Conservation (phyloP, 805 yeast genomes). For the Peterozyma toletana region DNA sequence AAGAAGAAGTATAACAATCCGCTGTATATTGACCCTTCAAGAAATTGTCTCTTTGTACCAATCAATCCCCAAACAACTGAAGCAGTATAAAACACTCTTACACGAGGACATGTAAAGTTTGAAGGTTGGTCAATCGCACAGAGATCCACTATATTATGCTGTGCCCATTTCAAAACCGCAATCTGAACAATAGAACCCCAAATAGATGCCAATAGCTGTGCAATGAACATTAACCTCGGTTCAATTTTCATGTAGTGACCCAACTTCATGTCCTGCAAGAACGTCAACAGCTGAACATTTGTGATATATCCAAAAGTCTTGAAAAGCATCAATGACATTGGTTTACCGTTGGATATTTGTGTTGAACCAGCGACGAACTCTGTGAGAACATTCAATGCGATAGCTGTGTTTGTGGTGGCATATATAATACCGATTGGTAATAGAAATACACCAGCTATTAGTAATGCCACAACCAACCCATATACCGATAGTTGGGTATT, state of each 20-base stretch:
- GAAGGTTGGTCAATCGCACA: constrained; percentile 36
- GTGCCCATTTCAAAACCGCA: constrained; percentile 34
- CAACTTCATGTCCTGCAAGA: constrained; percentile 49
- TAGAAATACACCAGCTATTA: constrained; percentile 46
- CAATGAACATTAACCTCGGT: constrained; percentile 52
- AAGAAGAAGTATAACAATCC: constrained; percentile 52
- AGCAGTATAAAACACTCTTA: constrained; percentile 42
- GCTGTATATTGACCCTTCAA: constrained; percentile 40
- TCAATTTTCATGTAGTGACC: constrained; percentile 62
- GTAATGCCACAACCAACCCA: constrained; percentile 52
- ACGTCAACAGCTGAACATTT: constrained; percentile 49
- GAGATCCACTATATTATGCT: constrained; percentile 27
- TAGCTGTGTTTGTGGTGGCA: constrained; percentile 53
- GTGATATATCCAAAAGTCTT: constrained; percentile 54
- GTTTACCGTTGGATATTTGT: constrained; percentile 46
- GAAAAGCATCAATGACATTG: constrained; percentile 56
- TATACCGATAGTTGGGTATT: constrained; percentile 53
- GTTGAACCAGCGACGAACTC: constrained; percentile 57
- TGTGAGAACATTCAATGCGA: constrained; percentile 55
- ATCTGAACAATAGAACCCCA: constrained; percentile 36
- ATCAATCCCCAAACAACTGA: constrained; percentile 61
- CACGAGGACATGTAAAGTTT: constrained; percentile 40
- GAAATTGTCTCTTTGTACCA: constrained; percentile 56
- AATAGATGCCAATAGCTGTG: constrained; percentile 36
- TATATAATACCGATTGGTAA: constrained; percentile 57